Evolutionary conservation across 179 eudicot genomes (phyloP), one percentile per base, ranked within the genome.

Genomic region (Heliamphora pulchella): DNA sequence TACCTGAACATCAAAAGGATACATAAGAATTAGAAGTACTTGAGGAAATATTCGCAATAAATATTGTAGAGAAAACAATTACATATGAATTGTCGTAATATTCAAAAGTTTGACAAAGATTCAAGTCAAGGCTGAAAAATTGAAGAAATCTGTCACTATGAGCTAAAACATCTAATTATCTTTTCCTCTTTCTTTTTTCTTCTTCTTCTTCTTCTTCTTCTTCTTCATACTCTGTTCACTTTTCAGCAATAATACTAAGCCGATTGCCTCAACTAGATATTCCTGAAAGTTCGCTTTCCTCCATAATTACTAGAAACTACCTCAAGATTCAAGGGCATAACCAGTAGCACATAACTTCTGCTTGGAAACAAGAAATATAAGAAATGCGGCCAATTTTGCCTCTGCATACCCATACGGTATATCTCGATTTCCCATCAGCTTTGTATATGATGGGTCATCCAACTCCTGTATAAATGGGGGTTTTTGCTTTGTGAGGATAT

Each of bases 381-480:
- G 22, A 67, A 53, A 71, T 44, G 47, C 13, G 50, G 58, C 62
- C 3, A 18, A 15, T 50, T 68, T 47, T 78, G 54, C 78, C 20
- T 66, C 47, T 53, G 74, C 87, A 51, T 85, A 91, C 93, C 97
- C 96, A 9, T 88, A 94, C n/a, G 88, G 87, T 72, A 94, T 86
- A 57, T 94, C 97, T 84, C 97, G 90, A 80, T 66, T 86, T 50
- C 89, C 87, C 89, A 93, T 86, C 73, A 75, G 47, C 58, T 80
- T 82, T 66, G 97, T 80, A 71, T 71, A 90, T 31, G 97, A 89
- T 7, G 97, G 97, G 58, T 94, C 97, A 76, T 94, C 94, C 31
- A 94, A 63, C 88, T 91, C 97, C 3, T 91, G 84, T 63, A 94
- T 87, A 77, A 84, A 91, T 14, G 94, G 97, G 71, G 97, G 98